Base-by-base conservation (phyloP, 1,284 basidiomycete species). In the Trichosporon asahii region DNA sequence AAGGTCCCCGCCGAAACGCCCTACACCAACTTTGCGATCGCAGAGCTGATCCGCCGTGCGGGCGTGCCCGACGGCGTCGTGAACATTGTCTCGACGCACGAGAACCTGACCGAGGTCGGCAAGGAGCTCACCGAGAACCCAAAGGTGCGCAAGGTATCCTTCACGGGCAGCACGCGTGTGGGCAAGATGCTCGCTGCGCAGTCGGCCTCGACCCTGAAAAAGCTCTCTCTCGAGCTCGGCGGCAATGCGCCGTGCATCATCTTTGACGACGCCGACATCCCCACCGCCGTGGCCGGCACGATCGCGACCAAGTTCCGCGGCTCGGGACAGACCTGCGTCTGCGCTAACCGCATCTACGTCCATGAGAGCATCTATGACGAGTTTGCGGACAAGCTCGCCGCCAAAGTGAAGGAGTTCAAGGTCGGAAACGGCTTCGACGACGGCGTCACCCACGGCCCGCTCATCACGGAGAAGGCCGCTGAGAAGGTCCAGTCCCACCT, bases 1-100 rank as follows among this genome's bases (percentile, higher is more conserved):
- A 99, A 99, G 81, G 95, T 95, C 2, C 91, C 97, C 1, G 89
- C 95, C 1, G 96, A 99, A 84, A 95, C 97, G 0, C 97, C 97
- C 0, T 97, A 93, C 84, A 95, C 94, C 44, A 90, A 91, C 18
- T 88, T 99, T 23, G 97, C 96, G 3, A 77, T 83, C 66, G 77
- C 81, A 73, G 81, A 83, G 91, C 88, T 98, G 31, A 89, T 90
- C 18, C 87, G 88, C 65, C 90, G 94, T 69, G 96, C 95, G 12
- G 96, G 95, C 57, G 86, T 99, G 64, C 96, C 97, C 14, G 89
- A 92, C 67, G 97, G 97, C 66, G 95, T 98, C 60, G 90, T 99
- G 82, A 98, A 99, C 83, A 88, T 98, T 68, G 89, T 99, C 60
- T 94, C 94, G 71, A 81, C 81, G 44, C 76, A 83, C 53, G 74